Evolutionary conservation across 306 rosid genomes (phyloP).

Genomic region (Purshia tridentata): DNA sequence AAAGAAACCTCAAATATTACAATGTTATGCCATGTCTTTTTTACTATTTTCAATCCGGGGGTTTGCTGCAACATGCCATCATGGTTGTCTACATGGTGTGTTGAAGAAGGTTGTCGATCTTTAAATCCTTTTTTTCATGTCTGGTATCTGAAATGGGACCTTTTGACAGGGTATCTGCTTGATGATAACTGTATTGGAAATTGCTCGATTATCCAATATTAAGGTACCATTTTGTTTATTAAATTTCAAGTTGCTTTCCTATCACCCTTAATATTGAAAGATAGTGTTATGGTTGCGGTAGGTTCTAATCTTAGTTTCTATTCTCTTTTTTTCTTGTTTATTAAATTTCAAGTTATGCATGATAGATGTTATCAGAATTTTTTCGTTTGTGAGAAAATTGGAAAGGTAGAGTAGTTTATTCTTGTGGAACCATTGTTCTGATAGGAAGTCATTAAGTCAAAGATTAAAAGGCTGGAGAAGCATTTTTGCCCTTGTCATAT

Average conservation of each 20-base stretch:
- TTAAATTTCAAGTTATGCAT: background rate
- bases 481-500: background rate
- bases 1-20: background rate
- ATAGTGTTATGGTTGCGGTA: slow-evolving; percentile 93
- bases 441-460: background rate
- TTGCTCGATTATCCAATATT: slow-evolving; percentile 89
- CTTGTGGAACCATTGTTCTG: background rate
- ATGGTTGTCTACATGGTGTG: too few relatives aligned
- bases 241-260: slow-evolving; percentile 82
- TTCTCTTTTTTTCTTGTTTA: slow-evolving; percentile 22
- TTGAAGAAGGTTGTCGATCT: background rate
- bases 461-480: background rate
- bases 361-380: background rate
- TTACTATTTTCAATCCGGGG: background rate
- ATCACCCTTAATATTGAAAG: slow-evolving; percentile 62
- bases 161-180: slow-evolving; percentile 89
- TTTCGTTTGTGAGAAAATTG: background rate
- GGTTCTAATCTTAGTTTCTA: slow-evolving; percentile 23
- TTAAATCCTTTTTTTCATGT: slow-evolving; percentile 19
- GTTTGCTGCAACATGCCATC: background rate
- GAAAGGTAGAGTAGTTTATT: background rate
- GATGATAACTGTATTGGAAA: slow-evolving; percentile 90
- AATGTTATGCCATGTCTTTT: background rate
- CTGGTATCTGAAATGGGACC: slow-evolving; percentile 25
- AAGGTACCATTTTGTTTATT: slow-evolving; percentile 52